Conservation (phyloP, 2,329 filamentous ascomycete genomes). For the Sporothrix curviconia region DNA sequence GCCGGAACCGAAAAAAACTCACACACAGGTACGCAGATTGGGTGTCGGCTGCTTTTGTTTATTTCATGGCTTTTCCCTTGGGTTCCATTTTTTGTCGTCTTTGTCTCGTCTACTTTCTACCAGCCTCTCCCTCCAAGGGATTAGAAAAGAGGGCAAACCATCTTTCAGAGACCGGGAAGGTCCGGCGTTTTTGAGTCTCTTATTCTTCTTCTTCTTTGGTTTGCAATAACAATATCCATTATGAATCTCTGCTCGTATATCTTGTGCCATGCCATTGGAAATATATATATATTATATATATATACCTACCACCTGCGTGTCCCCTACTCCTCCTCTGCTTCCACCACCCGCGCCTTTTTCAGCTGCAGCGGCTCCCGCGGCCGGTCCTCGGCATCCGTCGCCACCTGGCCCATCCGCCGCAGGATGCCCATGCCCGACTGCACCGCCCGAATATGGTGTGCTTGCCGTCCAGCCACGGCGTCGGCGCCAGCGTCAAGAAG, state of each 20-base stretch:
- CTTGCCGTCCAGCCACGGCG: conserved; percentile 94
- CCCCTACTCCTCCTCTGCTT: conserved; percentile 26
- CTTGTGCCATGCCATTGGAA: no score
- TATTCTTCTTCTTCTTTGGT: background rate
- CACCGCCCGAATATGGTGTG: conserved; percentile 95
- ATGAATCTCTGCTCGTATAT: no score
- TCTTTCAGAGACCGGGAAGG: background rate
- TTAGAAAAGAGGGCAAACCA: background rate
- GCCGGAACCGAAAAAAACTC: background rate
- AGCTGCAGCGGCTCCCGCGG: conserved; percentile 81
- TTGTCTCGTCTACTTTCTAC: background rate
- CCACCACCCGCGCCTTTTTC: conserved; percentile 62
- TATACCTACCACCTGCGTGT: no score
- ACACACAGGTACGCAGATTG: background rate
- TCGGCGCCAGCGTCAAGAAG: conserved; percentile 89
- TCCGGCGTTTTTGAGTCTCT: background rate
- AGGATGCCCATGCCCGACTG: conserved; percentile 78
- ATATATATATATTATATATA: no score
- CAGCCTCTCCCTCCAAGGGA: background rate
- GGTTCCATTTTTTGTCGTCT: background rate
- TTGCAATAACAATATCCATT: no score
- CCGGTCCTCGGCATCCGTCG: conserved; percentile 72
- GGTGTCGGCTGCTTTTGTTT: background rate
- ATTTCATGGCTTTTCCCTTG: background rate
- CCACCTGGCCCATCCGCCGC: conserved; percentile 79